Percentiles rank a stretch among this genome's conserved stretches.
Conservation (phyloP, 805 yeast genomes). For the Pichia californica region DNA sequence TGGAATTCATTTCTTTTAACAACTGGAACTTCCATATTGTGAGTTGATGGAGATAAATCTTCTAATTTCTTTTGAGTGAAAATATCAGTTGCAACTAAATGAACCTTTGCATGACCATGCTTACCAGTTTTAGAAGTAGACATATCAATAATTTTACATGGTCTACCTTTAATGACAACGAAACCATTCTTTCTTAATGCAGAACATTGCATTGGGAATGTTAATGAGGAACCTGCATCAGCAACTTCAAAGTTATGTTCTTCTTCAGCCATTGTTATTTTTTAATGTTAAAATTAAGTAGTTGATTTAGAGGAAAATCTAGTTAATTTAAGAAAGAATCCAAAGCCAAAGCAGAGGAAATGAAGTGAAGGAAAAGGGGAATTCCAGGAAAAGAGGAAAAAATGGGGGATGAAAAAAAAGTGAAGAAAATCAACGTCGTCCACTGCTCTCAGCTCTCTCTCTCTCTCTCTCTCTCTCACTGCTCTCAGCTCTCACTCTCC, state of each 20-base stretch:
- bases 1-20: slow-evolving; percentile 94
- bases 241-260: slow-evolving; percentile 92
- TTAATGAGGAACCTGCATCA: slow-evolving; percentile 97
- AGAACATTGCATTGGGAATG: slow-evolving; percentile 99
- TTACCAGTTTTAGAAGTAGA: slow-evolving; percentile 99
- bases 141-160: slow-evolving; percentile 99
- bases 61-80: slow-evolving; percentile 99
- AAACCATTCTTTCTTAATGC: slow-evolving; percentile 99
- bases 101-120: slow-evolving; percentile 99
- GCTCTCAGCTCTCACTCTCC: background rate
- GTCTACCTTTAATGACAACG: slow-evolving; percentile 98
- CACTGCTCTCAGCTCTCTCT: no score
- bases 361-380: background rate
- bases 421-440: background rate
- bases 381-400: background rate
- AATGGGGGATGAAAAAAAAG: background rate
- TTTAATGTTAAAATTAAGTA: slow-evolving; percentile 5
- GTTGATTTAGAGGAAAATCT: background rate
- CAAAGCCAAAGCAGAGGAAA: background rate
- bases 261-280: slow-evolving; percentile 30
- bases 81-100: slow-evolving; percentile 97
- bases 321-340: no score
- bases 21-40: slow-evolving; percentile 99
- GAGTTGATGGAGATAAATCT: slow-evolving; percentile 99
- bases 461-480: background rate